Percentiles rank a stretch among this genome's conserved stretches.
These are phyloP conservation scores for Sclerotinia sclerotiorum DNA, from an alignment of 2,329 filamentous ascomycete genomes.

Conservation along the genomic window DNA sequence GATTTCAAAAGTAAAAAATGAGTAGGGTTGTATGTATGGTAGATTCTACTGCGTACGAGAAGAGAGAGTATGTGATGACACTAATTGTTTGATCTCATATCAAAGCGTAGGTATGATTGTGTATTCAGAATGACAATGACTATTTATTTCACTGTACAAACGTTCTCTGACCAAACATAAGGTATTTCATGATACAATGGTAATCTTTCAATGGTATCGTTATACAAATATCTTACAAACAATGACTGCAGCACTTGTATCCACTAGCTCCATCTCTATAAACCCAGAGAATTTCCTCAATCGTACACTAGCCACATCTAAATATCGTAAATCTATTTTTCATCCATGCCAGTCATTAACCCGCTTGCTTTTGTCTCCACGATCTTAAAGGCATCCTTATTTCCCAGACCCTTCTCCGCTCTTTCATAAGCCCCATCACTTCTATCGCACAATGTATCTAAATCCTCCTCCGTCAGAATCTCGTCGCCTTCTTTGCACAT, in stretches of 20 bases:
- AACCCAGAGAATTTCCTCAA: background rate
- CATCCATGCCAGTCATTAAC: conserved; percentile 35
- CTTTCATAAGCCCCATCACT: conserved; percentile 62
- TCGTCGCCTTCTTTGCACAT: conserved; percentile 58
- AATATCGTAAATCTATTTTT: conserved; percentile 18
- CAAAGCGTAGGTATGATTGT: background rate
- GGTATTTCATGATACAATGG: background rate
- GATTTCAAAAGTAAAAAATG: background rate
- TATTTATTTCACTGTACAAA: background rate
- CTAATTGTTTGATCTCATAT: background rate
- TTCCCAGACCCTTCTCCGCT: conserved; percentile 76
- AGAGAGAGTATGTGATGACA: background rate
- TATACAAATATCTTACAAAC: conserved; percentile 9
- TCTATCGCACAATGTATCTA: conserved; percentile 74
- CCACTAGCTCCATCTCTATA: background rate
- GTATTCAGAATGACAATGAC: background rate
- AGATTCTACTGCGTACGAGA: background rate
- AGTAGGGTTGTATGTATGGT: background rate
- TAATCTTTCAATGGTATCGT: background rate
- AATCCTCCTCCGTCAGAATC: conserved; percentile 72
- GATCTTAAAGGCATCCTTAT: conserved; percentile 69
- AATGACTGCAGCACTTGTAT: conserved; percentile 3
- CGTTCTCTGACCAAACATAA: background rate
- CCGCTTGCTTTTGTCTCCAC: conserved; percentile 70
- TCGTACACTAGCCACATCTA: background rate